Percentiles rank a stretch among this genome's conserved stretches.
Conservation (phyloP, 495 filamentous ascomycete genomes). For the Hypoxylon trugodes region DNA sequence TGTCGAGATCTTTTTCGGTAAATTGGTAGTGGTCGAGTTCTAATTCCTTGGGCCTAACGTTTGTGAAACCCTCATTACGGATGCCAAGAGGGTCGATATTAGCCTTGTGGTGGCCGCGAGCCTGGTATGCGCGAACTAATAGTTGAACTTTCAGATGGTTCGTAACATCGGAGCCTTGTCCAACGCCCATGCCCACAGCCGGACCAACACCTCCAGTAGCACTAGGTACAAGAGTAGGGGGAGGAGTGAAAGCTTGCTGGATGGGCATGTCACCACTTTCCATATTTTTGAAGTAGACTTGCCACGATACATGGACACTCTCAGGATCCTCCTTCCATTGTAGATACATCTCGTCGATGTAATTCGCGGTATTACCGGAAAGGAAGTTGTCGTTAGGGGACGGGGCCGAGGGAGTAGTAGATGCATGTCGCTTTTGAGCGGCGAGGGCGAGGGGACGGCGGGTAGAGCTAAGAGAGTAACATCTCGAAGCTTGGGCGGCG, state of each 20-base stretch:
- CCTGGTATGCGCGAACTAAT: conserved; percentile 95
- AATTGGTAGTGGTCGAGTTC: conserved; percentile 93
- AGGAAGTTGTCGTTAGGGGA: conserved; percentile 93
- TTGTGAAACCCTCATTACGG: conserved; percentile 85
- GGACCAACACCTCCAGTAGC: conserved; percentile 82
- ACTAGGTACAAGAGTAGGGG: conserved; percentile 85
- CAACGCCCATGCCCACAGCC: conserved; percentile 69
- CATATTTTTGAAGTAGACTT: conserved; percentile 99
- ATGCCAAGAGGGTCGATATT: conserved; percentile 97
- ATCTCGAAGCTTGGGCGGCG: conserved; percentile 56
- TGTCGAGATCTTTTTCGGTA: conserved; percentile 91
- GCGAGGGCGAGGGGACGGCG: conserved; percentile 62
- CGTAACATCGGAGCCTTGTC: conserved; percentile 82
- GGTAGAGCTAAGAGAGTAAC: conserved; percentile 45
- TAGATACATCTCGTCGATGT: conserved; percentile 99
- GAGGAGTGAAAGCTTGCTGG: conserved; percentile 94
- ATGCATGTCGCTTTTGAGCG: conserved; percentile 58
- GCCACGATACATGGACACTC: conserved; percentile 98
- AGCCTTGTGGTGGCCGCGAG: conserved; percentile 97
- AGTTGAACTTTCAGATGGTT: conserved; percentile 99
- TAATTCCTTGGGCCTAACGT: conserved; percentile 89
- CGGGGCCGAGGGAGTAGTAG: conserved; percentile 50
- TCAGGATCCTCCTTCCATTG: conserved; percentile 93
- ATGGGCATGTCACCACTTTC: conserved; percentile 97
- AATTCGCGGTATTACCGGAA: conserved; percentile 93